Evolutionary conservation across 2,329 filamentous ascomycete species (phyloP), one percentile per base, ranked within the genome.

Genomic region (Sporothrix euskadiensis): DNA sequence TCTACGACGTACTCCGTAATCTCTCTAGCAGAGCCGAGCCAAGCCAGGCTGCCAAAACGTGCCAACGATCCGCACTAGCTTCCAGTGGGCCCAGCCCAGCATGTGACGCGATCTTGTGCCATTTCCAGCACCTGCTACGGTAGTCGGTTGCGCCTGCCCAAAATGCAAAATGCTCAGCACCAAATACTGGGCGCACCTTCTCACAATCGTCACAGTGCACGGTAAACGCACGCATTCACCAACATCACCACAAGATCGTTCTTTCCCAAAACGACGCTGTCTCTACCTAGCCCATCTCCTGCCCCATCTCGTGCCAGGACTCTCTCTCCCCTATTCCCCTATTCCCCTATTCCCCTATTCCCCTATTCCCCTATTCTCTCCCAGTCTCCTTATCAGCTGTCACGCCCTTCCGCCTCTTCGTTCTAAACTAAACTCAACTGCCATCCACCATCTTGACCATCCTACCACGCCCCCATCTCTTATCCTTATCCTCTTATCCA

Each of bases 21-120:
- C n/a, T n/a, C n/a, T n/a, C n/a, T n/a, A n/a, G n/a, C 9, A 47
- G 35, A 35, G 35, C 35, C 35, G 2, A 56, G n/a, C 9, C n/a
- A 12, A 12, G 14, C 14, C 44, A 49, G 19, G 44, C 12, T 49
- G 14, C 44, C 14, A 49, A 44, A 57, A 57, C 54, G 26, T 14
- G 22, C 30, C 32, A 63, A 41, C 9, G 3, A 14, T 1, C 8
- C 35, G 22, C 9, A 12, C 30, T 30, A 59, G 26, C 35, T 10
- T 4, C 1, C 19, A 47, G 44, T 26, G 30, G 66, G 49, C 5
- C 12, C 30, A 16, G 30, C 22, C 49, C n/a, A n/a, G 68, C 68
- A 70, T 70, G 68, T 70, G 68, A 70, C 35, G 52, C 52, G 19
- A 57, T 54, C 52, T 44, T 41, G 68, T 57, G 39, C 68, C 52